Percentiles rank a stretch among this genome's conserved stretches.
Conservation (phyloP, 805 yeast genomes). For the Saccharomycopsis sp. region DNA sequence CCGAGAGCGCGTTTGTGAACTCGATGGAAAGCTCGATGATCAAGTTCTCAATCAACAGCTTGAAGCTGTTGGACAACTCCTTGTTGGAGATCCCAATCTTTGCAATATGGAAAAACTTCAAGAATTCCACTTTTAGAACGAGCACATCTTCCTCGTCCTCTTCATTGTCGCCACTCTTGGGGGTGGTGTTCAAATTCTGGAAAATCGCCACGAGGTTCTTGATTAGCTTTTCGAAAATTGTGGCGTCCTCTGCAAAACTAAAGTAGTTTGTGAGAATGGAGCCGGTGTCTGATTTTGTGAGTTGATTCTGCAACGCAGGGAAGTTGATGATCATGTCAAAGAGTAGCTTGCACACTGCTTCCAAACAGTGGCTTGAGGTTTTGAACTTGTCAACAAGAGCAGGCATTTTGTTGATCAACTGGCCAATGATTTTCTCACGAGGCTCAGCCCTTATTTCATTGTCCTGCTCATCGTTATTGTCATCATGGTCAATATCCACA, state of each 20-base stretch:
- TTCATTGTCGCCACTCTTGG: too few species aligned
- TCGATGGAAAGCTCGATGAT: slow-evolving; percentile 20
- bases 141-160: slow-evolving; percentile 7
- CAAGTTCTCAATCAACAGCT: slow-evolving; percentile 20
- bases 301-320: too few species aligned
- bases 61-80: slow-evolving; percentile 25
- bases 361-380: slow-evolving; percentile 9
- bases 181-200: slow-evolving; percentile 7
- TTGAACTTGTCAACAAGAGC: slow-evolving; percentile 9
- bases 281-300: neutral
- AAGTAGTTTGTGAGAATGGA: slow-evolving; percentile 15
- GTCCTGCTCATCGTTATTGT: slow-evolving; percentile 26
- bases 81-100: slow-evolving; percentile 26
- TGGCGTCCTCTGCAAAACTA: slow-evolving; percentile 13
- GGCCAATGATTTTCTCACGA: slow-evolving; percentile 13
- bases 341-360: slow-evolving; percentile 16
- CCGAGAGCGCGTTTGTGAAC: slow-evolving; percentile 12
- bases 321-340: slow-evolving; percentile 7
- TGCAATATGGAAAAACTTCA: slow-evolving; percentile 15
- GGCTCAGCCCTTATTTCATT: slow-evolving; percentile 7
- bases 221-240: slow-evolving; percentile 21
- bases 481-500: slow-evolving; percentile 12
- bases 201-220: slow-evolving; percentile 25
- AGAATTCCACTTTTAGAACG: slow-evolving; percentile 8
- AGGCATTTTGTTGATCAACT: slow-evolving; percentile 18